phyloP scores from a whole-genome alignment of 2,329 filamentous ascomycete genomes.

The Sordariomycetes sp. region DNA sequence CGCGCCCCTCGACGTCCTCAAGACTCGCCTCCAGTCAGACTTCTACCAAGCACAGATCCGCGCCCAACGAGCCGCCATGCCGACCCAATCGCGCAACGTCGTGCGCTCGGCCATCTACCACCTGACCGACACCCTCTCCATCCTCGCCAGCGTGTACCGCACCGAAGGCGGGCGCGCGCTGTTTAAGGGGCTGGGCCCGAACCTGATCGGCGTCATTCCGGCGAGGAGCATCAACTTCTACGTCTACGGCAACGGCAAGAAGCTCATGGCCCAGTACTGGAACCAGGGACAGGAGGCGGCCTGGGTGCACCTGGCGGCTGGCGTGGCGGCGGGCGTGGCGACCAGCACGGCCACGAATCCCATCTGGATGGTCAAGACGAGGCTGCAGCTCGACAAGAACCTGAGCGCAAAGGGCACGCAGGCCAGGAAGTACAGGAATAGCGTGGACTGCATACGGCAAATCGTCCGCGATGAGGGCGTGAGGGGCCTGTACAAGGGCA shows the following conservation, averaged over 20 bases:
- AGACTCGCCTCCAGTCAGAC: slow-evolving; percentile 87
- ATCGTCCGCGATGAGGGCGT: slow-evolving; percentile 74
- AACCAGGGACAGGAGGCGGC: slow-evolving; percentile 62
- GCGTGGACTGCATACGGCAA: slow-evolving; percentile 77
- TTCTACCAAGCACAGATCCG: slow-evolving; percentile 83
- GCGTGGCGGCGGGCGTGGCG: slow-evolving; percentile 68
- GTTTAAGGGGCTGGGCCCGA: slow-evolving; percentile 89
- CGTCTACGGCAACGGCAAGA: slow-evolving; percentile 86
- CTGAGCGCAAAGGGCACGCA: slow-evolving; percentile 43
- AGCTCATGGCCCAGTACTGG: slow-evolving; percentile 65
- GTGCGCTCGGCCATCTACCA: slow-evolving; percentile 61
- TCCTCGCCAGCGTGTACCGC: slow-evolving; percentile 70
- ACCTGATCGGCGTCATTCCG: slow-evolving; percentile 81
- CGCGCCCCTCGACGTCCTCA: slow-evolving; percentile 86
- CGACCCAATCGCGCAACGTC: slow-evolving; percentile 49
- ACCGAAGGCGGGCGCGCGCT: slow-evolving; percentile 78
- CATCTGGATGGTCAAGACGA: slow-evolving; percentile 94
- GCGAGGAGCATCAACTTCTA: slow-evolving; percentile 91
- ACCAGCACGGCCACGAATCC: slow-evolving; percentile 91
- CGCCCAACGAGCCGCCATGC: slow-evolving; percentile 52
- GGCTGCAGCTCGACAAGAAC: slow-evolving; percentile 85
- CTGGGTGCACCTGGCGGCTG: slow-evolving; percentile 71
- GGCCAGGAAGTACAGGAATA: slow-evolving; percentile 70
- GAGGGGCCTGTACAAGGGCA: slow-evolving; percentile 75
- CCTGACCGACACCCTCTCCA: slow-evolving; percentile 77